phyloP scores from a whole-genome alignment of 176 grass and related monocot species.

The Stipa capillata region DNA sequence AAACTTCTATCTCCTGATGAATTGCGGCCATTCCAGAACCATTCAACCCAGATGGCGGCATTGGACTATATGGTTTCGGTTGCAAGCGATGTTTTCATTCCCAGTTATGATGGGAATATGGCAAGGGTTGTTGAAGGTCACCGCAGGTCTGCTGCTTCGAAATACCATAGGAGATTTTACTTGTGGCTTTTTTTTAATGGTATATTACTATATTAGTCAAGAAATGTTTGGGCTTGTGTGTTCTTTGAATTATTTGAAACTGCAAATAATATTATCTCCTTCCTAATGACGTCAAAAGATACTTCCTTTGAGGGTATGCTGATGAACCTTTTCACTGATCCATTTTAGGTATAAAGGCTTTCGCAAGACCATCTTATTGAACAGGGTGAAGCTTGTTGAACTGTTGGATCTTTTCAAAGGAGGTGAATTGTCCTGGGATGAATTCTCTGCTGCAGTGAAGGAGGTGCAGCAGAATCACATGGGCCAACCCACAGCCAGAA shows the following conservation, averaged over 20 bases:
- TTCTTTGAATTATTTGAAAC: not conserved
- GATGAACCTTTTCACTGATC: not conserved
- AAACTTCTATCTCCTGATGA: conserved; percentile 76
- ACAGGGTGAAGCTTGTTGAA: conserved; percentile 75
- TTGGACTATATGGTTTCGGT: conserved; percentile 91
- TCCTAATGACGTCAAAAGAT: not conserved
- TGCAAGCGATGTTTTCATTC: conserved; percentile 81
- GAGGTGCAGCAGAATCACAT: conserved; percentile 55
- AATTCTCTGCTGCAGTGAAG: conserved; percentile 73
- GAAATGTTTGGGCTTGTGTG: not conserved
- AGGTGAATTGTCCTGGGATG: conserved; percentile 53
- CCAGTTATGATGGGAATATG: conserved; percentile 98
- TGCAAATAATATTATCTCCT: not conserved
- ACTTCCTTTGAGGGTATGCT: not conserved
- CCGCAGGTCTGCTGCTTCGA: conserved; percentile 50
- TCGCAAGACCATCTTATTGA: conserved; percentile 63
- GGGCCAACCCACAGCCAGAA: conserved; percentile 63
- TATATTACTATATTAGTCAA: not conserved
- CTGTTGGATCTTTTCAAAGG: conserved; percentile 74
- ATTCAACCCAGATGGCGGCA: conserved; percentile 96
- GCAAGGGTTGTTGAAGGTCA: conserved; percentile 96
- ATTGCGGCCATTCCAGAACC: conserved; percentile 73
- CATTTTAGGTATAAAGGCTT: conserved; percentile 55
- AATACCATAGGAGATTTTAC: not conserved
- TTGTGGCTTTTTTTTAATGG: not conserved